phyloP scores from a whole-genome alignment of 768 basidiomycete species.

The Tephrocybe sp. region DNA sequence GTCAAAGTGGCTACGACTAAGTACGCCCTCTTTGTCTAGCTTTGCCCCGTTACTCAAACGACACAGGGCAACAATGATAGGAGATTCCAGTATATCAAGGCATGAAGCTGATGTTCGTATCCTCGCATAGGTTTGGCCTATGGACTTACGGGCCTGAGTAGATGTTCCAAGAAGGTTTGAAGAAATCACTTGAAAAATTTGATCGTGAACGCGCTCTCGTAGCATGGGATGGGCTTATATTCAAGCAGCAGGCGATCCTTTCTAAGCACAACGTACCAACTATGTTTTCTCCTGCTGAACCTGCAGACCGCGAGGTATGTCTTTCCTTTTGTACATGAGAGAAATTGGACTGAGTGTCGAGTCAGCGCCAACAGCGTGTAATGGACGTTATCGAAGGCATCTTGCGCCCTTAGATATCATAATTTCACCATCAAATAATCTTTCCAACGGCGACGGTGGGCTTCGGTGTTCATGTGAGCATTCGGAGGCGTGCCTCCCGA shows the following conservation, averaged over 20 bases:
- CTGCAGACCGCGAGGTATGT: conserved; percentile 53
- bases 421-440: neutral
- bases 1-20: conserved; percentile 66
- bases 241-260: conserved; percentile 66
- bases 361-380: conserved; percentile 67
- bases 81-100: conserved; percentile 54
- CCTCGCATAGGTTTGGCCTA: neutral
- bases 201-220: conserved; percentile 66
- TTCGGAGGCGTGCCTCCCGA: too few relatives aligned
- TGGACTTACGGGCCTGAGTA: conserved; percentile 32
- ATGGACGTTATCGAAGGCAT: conserved; percentile 65
- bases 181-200: conserved; percentile 63
- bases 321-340: neutral
- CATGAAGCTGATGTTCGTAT: conserved; percentile 60
- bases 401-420: conserved; percentile 21
- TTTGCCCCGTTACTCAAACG: conserved; percentile 4
- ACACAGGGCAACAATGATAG: conserved; percentile 64
- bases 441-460: neutral
- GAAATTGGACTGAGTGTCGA: conserved; percentile 1
- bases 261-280: conserved; percentile 62
- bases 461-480: too few relatives aligned
- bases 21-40: too few relatives aligned
- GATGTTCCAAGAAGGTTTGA: conserved; percentile 65
- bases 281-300: conserved; percentile 59
- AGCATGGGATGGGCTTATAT: conserved; percentile 75